A percentile compares a stretch with the other conserved stretches of the same genome.
phyloP scores from a whole-genome alignment of 225 moss, liverwort and hornwort species.

The Rhytidiadelphus loreus region DNA sequence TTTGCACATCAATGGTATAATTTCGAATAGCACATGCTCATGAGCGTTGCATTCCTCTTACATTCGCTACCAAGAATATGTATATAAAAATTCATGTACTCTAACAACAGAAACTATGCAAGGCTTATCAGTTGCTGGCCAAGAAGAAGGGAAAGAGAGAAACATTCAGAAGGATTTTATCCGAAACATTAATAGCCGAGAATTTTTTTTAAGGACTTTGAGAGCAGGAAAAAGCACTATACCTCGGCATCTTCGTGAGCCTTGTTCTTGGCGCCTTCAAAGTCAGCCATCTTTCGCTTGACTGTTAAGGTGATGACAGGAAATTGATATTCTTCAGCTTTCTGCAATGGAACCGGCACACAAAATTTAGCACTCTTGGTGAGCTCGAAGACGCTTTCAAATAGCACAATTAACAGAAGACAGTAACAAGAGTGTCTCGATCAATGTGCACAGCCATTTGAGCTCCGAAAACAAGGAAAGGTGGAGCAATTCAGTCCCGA shows the following conservation, averaged over 20 bases:
- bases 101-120: not conserved
- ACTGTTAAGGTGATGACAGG: not conserved
- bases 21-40: not conserved
- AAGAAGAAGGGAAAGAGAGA: no score
- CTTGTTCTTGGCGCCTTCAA: conserved; percentile 13
- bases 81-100: not conserved
- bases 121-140: not conserved
- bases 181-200: no score
- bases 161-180: no score
- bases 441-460: not conserved
- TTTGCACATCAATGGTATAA: not conserved
- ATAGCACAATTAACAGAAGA: not conserved
- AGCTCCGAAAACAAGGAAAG: not conserved
- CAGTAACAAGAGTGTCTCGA: not conserved
- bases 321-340: not conserved
- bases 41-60: not conserved
- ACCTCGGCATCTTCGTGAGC: conserved; percentile 42
- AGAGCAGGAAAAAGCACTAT: not conserved
- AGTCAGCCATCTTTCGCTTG: conserved; percentile 9
- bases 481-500: no score
- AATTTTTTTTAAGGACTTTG: no score
- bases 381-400: not conserved
- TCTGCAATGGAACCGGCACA: not conserved
- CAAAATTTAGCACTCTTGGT: not conserved
- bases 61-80: not conserved